These are phyloP conservation scores for Botrytis deweyae DNA, from an alignment of 2,329 filamentous ascomycete species.

Conservation along the genomic window DNA sequence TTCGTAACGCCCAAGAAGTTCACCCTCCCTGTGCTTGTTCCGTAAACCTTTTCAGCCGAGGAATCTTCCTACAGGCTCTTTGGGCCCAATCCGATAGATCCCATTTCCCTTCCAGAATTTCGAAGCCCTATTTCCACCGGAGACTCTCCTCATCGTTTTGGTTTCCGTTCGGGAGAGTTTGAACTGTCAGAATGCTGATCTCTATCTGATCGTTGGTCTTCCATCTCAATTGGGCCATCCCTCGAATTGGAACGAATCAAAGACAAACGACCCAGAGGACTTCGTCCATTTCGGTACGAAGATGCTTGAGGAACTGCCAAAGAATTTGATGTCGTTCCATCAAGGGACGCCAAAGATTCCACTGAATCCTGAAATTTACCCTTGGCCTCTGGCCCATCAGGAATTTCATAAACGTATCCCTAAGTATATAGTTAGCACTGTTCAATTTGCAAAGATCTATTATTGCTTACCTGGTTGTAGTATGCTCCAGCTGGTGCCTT, in stretches of 20 bases:
- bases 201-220: constrained; percentile 24
- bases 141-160: not conserved
- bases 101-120: not conserved
- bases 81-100: not conserved
- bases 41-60: not conserved
- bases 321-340: constrained; percentile 25
- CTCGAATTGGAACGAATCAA: constrained; percentile 36
- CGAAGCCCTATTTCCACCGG: not conserved
- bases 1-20: not conserved
- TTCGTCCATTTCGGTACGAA: constrained; percentile 36
- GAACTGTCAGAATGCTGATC: constrained; percentile 7
- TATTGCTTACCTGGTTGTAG: constrained; percentile 24
- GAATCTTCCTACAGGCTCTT: not conserved
- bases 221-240: constrained; percentile 32
- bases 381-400: constrained; percentile 46
- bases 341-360: constrained; percentile 38
- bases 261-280: constrained; percentile 41
- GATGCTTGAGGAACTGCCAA: constrained; percentile 29
- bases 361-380: constrained; percentile 45
- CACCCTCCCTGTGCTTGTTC: not conserved
- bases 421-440: constrained; percentile 30
- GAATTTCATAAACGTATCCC: constrained; percentile 52
- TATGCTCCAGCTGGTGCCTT: constrained; percentile 42
- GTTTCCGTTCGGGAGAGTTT: constrained; percentile 11
- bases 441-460: not conserved